Conservation (phyloP, 169 alveolate genomes). For the Neospora caninum region DNA sequence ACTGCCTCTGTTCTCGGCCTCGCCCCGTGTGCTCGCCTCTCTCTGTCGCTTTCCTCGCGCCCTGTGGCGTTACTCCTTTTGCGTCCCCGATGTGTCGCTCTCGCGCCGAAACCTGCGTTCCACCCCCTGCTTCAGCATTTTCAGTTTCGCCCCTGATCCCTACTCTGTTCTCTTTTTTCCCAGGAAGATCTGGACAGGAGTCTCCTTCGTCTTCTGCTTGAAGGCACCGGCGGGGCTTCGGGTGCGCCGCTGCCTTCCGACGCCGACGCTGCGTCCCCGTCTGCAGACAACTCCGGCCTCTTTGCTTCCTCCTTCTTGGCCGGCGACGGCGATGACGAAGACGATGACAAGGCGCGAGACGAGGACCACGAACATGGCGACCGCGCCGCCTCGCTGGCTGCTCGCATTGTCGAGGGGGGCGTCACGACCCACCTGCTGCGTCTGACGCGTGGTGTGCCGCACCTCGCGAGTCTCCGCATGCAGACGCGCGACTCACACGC, state of each 20-base stretch:
- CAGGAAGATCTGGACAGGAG: constrained; percentile 26
- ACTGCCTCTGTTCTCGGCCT: no score
- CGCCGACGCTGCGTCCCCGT: background rate
- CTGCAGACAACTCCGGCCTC: background rate
- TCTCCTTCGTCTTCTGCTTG: background rate
- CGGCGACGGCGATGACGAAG: background rate
- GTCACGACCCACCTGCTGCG: background rate
- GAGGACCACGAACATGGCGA: background rate
- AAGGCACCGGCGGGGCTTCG: background rate
- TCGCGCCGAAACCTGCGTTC: no score
- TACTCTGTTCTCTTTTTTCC: background rate
- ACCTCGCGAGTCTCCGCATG: background rate
- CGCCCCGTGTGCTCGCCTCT: no score
- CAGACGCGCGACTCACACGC: background rate
- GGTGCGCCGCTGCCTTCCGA: background rate
- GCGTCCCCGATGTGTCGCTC: no score
- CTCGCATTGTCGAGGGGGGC: constrained; percentile 1
- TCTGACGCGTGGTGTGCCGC: background rate
- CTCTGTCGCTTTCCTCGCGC: no score
- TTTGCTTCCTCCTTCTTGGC: background rate
- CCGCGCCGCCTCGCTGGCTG: background rate
- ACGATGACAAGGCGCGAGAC: background rate
- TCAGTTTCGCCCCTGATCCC: no score
- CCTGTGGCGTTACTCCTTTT: no score
- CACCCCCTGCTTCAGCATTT: no score